Percentiles rank a stretch among this genome's conserved stretches.
phyloP scores from a whole-genome alignment of 441 rosid genomes.

The Daphne laureola region DNA sequence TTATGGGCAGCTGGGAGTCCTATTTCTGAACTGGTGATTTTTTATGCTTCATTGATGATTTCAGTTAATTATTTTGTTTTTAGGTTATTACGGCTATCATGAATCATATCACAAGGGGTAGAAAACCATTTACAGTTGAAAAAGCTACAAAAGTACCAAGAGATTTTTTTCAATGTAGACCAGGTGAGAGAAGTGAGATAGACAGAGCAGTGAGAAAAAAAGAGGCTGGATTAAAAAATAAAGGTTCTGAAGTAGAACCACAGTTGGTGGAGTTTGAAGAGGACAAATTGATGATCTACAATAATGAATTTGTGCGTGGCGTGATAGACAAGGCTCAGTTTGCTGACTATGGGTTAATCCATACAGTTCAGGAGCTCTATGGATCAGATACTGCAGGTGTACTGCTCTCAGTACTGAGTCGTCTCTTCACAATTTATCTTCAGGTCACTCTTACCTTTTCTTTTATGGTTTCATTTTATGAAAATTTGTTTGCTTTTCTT shows the following conservation, averaged over 20 bases:
- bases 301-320: slow-evolving; percentile 74
- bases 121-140: slow-evolving; percentile 79
- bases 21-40: background rate
- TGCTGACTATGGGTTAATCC: slow-evolving; percentile 95
- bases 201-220: slow-evolving; percentile 12
- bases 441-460: slow-evolving; percentile 41
- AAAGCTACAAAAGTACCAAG: slow-evolving; percentile 69
- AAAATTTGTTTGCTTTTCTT: slow-evolving; percentile 5
- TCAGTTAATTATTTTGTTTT: slow-evolving; percentile 15
- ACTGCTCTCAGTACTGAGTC: slow-evolving; percentile 85
- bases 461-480: too few species aligned
- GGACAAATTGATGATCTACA: slow-evolving; percentile 61
- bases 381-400: slow-evolving; percentile 88
- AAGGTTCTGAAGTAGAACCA: slow-evolving; percentile 12
- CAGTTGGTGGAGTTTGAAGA: slow-evolving; percentile 43
- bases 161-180: slow-evolving; percentile 64
- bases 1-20: background rate
- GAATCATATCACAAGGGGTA: slow-evolving; percentile 73
- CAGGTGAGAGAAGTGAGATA: slow-evolving; percentile 19
- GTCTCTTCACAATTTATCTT: slow-evolving; percentile 83
- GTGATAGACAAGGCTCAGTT: slow-evolving; percentile 99
- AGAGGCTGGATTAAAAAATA: slow-evolving; percentile 16
- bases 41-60: slow-evolving; percentile 8
- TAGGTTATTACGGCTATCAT: slow-evolving; percentile 84
- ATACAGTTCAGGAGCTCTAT: slow-evolving; percentile 92